Evolutionary conservation across 2,329 filamentous ascomycete species (phyloP).

Genomic region (Dactylellina cionopaga): DNA sequence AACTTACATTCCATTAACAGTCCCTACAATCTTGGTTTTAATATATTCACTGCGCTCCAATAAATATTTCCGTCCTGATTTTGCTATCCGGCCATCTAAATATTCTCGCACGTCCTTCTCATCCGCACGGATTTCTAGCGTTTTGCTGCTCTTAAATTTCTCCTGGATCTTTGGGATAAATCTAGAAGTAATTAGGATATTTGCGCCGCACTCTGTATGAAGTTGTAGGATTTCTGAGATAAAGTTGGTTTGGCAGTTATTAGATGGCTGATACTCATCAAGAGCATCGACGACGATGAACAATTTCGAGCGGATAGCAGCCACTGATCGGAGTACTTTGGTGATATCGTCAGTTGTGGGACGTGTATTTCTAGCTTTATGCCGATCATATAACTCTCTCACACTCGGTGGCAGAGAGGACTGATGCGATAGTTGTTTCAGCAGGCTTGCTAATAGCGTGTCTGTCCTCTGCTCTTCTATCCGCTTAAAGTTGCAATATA

Average conservation of each 20-base stretch:
- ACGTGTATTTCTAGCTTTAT: conserved; percentile 26
- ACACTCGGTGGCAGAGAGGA: conserved; percentile 57
- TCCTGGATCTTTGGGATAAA: conserved; percentile 55
- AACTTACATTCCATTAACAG: conserved; percentile 11
- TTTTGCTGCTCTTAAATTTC: not conserved
- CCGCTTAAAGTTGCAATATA: conserved; percentile 64
- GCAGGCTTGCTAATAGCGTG: conserved; percentile 59
- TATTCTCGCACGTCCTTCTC: conserved; percentile 56
- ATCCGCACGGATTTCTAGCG: conserved; percentile 59
- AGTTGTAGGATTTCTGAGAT: not conserved
- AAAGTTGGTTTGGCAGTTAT: not conserved
- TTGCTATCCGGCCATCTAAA: not conserved
- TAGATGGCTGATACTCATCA: conserved; percentile 20
- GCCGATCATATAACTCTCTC: conserved; percentile 56
- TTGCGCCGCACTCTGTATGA: not conserved
- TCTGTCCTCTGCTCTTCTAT: conserved; percentile 60
- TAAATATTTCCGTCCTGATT: not conserved
- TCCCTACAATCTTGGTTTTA: not conserved
- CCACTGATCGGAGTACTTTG: not conserved
- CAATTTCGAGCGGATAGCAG: not conserved
- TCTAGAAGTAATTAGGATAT: conserved; percentile 49
- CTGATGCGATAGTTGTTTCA: conserved; percentile 60
- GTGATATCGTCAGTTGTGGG: not conserved
- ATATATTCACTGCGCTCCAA: not conserved
- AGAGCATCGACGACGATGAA: conserved; percentile 30